phyloP scores from a whole-genome alignment of 805 yeast species.

The Candida germanica region DNA sequence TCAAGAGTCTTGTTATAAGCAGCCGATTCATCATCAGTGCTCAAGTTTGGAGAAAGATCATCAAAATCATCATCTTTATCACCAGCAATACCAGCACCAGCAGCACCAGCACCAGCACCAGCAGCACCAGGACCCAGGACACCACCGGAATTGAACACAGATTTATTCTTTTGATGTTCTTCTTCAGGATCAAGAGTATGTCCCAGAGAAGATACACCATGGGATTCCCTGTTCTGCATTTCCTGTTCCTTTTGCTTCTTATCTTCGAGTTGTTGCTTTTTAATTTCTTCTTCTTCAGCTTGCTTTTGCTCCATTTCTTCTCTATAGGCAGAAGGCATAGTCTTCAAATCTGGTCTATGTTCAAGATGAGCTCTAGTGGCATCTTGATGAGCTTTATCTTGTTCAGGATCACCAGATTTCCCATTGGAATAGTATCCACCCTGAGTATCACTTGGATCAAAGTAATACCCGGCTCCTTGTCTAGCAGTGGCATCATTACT shows the following conservation, averaged over 20 bases:
- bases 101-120: constrained; percentile 14
- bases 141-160: constrained; percentile 29
- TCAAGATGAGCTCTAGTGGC: constrained; percentile 13
- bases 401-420: not conserved
- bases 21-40: constrained; percentile 1
- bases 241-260: not conserved
- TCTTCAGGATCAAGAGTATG: constrained; percentile 19
- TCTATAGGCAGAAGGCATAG: constrained; percentile 17
- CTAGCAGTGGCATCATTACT: constrained; percentile 26
- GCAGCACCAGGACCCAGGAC: constrained; percentile 17
- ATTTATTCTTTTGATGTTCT: constrained; percentile 29
- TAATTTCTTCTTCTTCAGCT: constrained; percentile 6
- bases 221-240: not conserved
- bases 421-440: constrained; percentile 21
- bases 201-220: not conserved
- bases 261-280: constrained; percentile 3
- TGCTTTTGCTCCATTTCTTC: constrained; percentile 10
- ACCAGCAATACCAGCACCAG: constrained; percentile 10
- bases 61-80: constrained; percentile 1
- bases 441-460: constrained; percentile 36
- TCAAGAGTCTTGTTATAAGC: constrained; percentile 9
- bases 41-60: constrained; percentile 4
- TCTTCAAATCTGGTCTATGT: constrained; percentile 12
- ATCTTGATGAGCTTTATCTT: constrained; percentile 3
- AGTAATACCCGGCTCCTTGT: constrained; percentile 31